Evolutionary conservation across 2,329 filamentous ascomycete species (phyloP), one percentile per base, ranked within the genome.

Genomic region (Sphaerostilbella broomeana): DNA sequence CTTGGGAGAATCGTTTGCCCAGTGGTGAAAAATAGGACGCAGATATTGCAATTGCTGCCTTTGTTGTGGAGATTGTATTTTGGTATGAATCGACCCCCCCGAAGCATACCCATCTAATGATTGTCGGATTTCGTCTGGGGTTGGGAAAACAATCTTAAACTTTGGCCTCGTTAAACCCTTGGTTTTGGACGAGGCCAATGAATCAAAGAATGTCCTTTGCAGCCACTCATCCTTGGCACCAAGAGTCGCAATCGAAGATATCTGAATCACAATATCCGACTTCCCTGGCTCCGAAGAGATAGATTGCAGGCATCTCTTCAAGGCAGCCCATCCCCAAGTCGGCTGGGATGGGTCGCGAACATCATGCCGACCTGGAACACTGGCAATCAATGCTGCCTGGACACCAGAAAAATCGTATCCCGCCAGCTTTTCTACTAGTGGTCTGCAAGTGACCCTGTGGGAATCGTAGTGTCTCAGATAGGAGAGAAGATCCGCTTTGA

Each of bases 221-320:
- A 94, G 65, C 87, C 87, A 94, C 37, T 71, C 75, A 36, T 86
- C 75, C 7, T 70, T 81, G 18, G 70, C 65, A 0, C 84, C 85
- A 0, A 94, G 67, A 0, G 86, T 87, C 2, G 87, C 87, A 33
- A 94, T 84, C 1, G 86, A 94, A 0, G 87, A 94, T 27, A 90
- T 66, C 60, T 92, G 78, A 4, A 73, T 59, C 2, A 78, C 72
- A 19, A 86, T 62, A 18, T 75, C 68, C 1, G 70, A 54, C 18
- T 58, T 42, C 6, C 59, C 61, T 21, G 52, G 42, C 13, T 62
- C 51, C 3, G 70, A 60, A 1, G 76, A 71, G 3, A 87, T 64
- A 2, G 58, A 59, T 12, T 63, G 61, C 7, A 94, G 63, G 1
- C 75, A 69, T 32, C 77, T 70, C 47, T 71, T 72, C 9, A 94